These are phyloP conservation scores for Punctularia strigosozonata DNA, from an alignment of 768 basidiomycete genomes.

Conservation along the genomic window DNA sequence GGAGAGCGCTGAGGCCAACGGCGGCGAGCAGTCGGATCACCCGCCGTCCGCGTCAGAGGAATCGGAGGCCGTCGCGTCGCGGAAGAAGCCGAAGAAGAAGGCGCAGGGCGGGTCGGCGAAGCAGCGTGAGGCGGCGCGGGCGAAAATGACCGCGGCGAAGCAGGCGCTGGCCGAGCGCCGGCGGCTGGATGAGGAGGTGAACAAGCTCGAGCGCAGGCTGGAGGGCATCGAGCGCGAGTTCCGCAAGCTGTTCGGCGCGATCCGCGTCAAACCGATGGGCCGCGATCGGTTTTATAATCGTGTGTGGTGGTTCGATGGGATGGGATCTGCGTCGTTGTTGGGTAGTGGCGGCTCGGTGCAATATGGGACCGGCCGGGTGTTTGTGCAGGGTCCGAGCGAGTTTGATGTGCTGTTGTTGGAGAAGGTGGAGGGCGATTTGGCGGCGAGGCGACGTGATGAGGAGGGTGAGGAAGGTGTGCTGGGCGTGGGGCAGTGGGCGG, in stretches of 20 bases:
- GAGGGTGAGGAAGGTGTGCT: conserved; percentile 73
- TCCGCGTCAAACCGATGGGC: conserved; percentile 83
- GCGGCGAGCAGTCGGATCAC: conserved; percentile 64
- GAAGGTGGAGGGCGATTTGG: conserved; percentile 43
- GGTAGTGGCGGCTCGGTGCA: conserved; percentile 68
- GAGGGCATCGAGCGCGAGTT: conserved; percentile 92
- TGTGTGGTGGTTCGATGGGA: conserved; percentile 98
- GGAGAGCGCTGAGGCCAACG: conserved; percentile 24
- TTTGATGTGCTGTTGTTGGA: conserved; percentile 66
- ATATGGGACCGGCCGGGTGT: conserved; percentile 84
- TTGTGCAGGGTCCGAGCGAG: conserved; percentile 85
- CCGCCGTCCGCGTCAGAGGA: conserved; percentile 52
- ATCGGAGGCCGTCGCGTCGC: conserved; percentile 32
- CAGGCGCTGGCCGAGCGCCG: conserved; percentile 76
- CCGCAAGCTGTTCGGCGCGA: conserved; percentile 73
- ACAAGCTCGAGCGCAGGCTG: conserved; percentile 67
- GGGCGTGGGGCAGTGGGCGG: conserved; percentile 78
- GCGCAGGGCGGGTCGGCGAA: conserved; percentile 54
- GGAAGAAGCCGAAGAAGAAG: conserved; percentile 24
- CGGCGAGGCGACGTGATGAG: conserved; percentile 54
- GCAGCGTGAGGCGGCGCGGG: conserved; percentile 68
- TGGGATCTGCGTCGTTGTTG: conserved; percentile 74
- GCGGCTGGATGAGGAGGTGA: conserved; percentile 79
- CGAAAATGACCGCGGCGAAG: conserved; percentile 69
- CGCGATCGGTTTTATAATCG: conserved; percentile 90